Percentiles rank a stretch among this genome's conserved stretches.
These are phyloP conservation scores for Huiozyma sinensis DNA, from an alignment of 805 yeast genomes.

Conservation along the genomic window DNA sequence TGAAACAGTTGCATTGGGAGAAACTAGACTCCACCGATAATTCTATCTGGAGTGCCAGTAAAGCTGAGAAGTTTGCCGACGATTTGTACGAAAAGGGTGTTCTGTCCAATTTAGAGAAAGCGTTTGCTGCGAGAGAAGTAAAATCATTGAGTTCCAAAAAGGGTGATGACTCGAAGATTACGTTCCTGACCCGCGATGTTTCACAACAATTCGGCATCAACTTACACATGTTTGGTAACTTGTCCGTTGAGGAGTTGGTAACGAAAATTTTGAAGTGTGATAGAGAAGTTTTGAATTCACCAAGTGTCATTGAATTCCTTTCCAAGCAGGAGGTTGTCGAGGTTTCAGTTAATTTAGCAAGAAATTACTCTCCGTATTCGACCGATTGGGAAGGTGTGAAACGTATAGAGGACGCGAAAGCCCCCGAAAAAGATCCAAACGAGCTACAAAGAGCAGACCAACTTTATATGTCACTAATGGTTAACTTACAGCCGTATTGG, in stretches of 20 bases:
- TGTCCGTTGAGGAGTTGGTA: constrained; percentile 57
- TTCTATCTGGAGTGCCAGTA: constrained; percentile 74
- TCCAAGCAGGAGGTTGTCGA: constrained; percentile 66
- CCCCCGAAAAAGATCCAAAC: constrained; percentile 58
- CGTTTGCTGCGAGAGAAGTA: constrained; percentile 74
- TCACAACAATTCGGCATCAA: constrained; percentile 95
- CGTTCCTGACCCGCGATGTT: constrained; percentile 70
- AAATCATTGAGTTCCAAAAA: constrained; percentile 40
- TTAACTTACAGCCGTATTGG: constrained; percentile 85
- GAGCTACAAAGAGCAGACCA: constrained; percentile 84
- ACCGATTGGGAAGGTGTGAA: constrained; percentile 49
- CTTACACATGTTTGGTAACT: constrained; percentile 60
- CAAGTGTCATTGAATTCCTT: constrained; percentile 76
- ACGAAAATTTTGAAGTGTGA: constrained; percentile 68
- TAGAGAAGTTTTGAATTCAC: constrained; percentile 52
- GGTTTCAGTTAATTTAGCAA: constrained; percentile 56
- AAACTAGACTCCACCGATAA: constrained; percentile 73
- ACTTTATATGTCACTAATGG: constrained; percentile 69
- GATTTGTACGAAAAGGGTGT: constrained; percentile 68
- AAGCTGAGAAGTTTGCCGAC: constrained; percentile 46
- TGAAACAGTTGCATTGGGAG: constrained; percentile 97
- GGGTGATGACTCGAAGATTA: constrained; percentile 43
- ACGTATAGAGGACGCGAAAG: constrained; percentile 29
- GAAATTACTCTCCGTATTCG: constrained; percentile 72
- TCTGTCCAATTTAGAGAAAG: constrained; percentile 69